These are phyloP conservation scores for Ceriops zippeliana DNA, from an alignment of 345 rosid species.

Conservation along the genomic window DNA sequence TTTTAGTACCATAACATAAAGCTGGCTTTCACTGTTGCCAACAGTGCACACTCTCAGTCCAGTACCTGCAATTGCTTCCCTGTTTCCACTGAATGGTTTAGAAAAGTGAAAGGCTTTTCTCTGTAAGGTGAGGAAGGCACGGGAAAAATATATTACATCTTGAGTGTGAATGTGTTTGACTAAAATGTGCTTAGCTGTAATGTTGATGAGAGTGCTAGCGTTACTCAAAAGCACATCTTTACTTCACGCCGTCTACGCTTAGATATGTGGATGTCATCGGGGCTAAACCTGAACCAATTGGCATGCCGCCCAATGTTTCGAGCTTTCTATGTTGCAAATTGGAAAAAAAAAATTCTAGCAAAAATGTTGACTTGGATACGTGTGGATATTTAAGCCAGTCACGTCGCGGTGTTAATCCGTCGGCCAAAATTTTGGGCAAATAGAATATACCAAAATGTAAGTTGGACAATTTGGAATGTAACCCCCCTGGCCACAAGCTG, in stretches of 20 bases:
- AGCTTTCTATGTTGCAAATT: neutral
- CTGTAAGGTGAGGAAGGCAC: neutral
- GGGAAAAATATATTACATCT: neutral
- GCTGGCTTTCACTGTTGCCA: slow-evolving; percentile 8
- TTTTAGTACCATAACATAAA: neutral
- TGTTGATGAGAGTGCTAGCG: slow-evolving; percentile 2
- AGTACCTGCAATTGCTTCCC: neutral
- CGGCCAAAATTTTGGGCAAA: too few species aligned
- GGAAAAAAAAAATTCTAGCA: neutral
- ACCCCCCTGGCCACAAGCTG: neutral
- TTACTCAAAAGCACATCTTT: neutral
- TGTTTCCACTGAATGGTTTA: neutral
- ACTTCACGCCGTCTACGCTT: too few species aligned
- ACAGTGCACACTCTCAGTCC: neutral
- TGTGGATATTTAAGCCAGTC: neutral
- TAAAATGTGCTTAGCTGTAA: slow-evolving; percentile 15
- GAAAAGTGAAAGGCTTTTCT: neutral
- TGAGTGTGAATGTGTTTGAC: slow-evolving; percentile 21
- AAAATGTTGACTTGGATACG: neutral
- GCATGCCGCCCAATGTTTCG: neutral
- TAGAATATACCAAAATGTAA: too few species aligned
- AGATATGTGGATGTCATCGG: neutral
- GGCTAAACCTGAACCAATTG: neutral
- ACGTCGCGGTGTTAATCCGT: neutral
- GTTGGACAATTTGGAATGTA: too few species aligned